Percentiles rank a stretch among this genome's conserved stretches.
Evolutionary conservation across 2,329 filamentous ascomycete species (phyloP).

Genomic region (Cordyceps javanica): DNA sequence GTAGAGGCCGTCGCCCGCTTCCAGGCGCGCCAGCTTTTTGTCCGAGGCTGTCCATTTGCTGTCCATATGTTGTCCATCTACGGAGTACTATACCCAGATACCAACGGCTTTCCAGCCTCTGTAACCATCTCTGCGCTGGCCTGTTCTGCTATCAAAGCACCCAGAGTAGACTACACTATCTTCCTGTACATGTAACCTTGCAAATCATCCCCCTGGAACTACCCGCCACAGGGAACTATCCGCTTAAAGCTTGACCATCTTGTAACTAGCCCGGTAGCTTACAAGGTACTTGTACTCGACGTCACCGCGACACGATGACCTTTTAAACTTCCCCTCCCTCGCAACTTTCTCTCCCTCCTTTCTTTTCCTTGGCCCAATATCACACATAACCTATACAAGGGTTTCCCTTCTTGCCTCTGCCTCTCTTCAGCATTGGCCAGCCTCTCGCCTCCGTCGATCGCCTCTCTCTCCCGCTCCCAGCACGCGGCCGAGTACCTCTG

Average conservation of each 20-base stretch:
- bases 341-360: not conserved
- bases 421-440: not conserved
- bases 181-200: no score
- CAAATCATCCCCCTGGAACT: not conserved
- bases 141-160: no score
- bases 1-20: slow-evolving; percentile 25
- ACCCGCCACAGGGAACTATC: not conserved
- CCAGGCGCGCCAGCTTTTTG: not conserved
- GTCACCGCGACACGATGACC: slow-evolving; percentile 2
- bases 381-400: not conserved
- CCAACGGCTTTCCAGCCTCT: no score
- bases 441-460: not conserved
- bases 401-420: not conserved
- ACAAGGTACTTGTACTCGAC: no score
- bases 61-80: no score
- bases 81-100: no score
- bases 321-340: not conserved
- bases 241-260: not conserved
- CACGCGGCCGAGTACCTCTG: not conserved
- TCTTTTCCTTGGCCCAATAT: not conserved
- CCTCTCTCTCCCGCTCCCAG: not conserved
- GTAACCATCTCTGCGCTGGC: no score
- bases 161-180: no score
- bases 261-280: not conserved
- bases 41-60: no score